Base-by-base conservation (phyloP, 164 flowering plant genomes). In the Dillenia suffruticosa region DNA sequence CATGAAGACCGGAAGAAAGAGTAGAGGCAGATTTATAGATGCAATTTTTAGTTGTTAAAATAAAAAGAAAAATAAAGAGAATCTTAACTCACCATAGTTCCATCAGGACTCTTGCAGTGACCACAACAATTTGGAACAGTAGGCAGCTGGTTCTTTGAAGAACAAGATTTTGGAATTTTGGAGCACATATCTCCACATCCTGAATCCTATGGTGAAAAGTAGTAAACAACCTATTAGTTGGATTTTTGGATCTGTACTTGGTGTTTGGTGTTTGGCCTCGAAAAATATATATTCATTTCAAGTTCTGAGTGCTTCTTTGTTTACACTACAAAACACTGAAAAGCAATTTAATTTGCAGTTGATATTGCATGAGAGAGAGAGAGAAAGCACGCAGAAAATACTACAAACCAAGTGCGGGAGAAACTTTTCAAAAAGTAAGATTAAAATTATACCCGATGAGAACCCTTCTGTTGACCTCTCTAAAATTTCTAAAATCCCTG, bases 61-160 rank as follows among this genome's bases (percentile, higher is more conserved):
- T 4, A 47, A 50, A 53, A 26, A 13, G 52, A 54, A 53, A 11
- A 48, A 24, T 10, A 57, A 12, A 26, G 14, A 49, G 44, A 40
- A 43, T 4, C 12, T 16, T 9, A 22, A 55, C 32, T 12, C 48
- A 70, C 74, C 69, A 32, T 57, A 46, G 48, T 19, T 48, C 73
- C 62, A 9, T n/a, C 57, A 9, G 62, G 62, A 12, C 62, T 60
- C 46, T 56, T 44, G 58, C 73, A 70, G 60, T 59, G 32, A 61
- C 44, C 10, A 55, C 62, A 70, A 15, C 17, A 17, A 8, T 50
- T 50, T 44, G 44, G 16, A 48, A n/a, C 50, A 52, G 54, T 58
- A 44, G 50, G 17, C 5, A 26, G 9, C 16, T 54, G 46, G 19
- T 61, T 56, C 26, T 57, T 56, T 7, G 61, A 44, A 7, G 46